These are phyloP conservation scores for Ganoderma meredithae DNA, from an alignment of 1,284 basidiomycete species.

Conservation along the genomic window DNA sequence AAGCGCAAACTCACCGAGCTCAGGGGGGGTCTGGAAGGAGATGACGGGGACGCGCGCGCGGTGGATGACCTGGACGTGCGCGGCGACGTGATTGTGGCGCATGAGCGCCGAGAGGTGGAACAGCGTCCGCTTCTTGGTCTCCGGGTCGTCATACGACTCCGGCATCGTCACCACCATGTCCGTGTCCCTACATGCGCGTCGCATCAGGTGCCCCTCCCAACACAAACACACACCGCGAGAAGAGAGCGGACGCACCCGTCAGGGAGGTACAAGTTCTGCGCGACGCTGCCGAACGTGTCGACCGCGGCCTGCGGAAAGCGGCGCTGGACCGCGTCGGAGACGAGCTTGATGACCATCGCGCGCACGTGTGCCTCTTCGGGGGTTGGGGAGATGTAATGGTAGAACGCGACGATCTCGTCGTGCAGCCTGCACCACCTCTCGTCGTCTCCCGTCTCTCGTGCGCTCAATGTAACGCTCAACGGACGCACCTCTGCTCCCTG, in stretches of 20 bases:
- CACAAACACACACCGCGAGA: not conserved
- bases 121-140: conserved; percentile 36
- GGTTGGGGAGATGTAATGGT: conserved; percentile 39
- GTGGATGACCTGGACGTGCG: conserved; percentile 56
- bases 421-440: conserved; percentile 58
- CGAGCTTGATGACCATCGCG: conserved; percentile 34
- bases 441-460: not conserved
- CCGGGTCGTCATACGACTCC: conserved; percentile 28
- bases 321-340: conserved; percentile 34
- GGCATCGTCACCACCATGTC: conserved; percentile 44
- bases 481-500: conserved; percentile 45
- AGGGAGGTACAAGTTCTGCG: conserved; percentile 41
- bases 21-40: conserved; percentile 59
- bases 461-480: not conserved
- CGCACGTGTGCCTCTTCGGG: conserved; percentile 37
- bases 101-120: conserved; percentile 40
- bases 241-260: conserved; percentile 35
- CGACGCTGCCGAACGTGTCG: conserved; percentile 42
- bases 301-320: conserved; percentile 35
- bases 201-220: not conserved
- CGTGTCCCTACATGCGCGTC: conserved; percentile 40
- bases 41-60: conserved; percentile 67
- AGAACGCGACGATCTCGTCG: conserved; percentile 56
- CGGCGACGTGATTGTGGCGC: conserved; percentile 38
- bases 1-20: conserved; percentile 38